A percentile compares a stretch with the other conserved stretches of the same genome.
Conservation (phyloP, 2,329 filamentous ascomycete species). For the Aspergillus sclerotialis region DNA sequence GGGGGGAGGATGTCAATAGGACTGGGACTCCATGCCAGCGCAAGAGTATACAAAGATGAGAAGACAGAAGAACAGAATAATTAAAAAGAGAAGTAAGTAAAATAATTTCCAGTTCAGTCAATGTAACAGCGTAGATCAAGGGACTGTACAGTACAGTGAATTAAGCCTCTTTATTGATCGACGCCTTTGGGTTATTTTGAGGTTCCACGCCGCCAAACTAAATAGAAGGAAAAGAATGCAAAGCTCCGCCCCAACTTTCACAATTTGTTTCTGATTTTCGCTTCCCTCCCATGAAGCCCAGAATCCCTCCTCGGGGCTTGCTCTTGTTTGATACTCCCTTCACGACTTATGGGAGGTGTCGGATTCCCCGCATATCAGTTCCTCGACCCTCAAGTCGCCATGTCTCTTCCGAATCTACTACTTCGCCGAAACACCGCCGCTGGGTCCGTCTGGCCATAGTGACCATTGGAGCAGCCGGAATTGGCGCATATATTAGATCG, state of each 20-base stretch:
- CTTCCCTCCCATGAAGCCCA: slow-evolving; percentile 13
- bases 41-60: slow-evolving; percentile 1
- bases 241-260: not conserved
- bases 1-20: no score
- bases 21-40: slow-evolving; percentile 2
- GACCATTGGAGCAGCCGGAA: slow-evolving; percentile 27
- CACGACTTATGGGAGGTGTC: slow-evolving; percentile 9
- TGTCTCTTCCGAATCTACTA: slow-evolving; percentile 16
- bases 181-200: slow-evolving; percentile 3
- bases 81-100: no score
- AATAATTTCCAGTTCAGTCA: not conserved
- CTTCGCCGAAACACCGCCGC: slow-evolving; percentile 16
- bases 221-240: no score
- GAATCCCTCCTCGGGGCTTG: slow-evolving; percentile 7
- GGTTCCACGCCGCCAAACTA: no score
- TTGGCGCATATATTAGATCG: slow-evolving; percentile 30
- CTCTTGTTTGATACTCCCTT: slow-evolving; percentile 11
- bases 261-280: not conserved
- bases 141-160: no score
- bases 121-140: slow-evolving; percentile 1
- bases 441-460: slow-evolving; percentile 30
- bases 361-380: slow-evolving; percentile 6
- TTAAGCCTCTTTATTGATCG: no score
- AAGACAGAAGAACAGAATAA: not conserved
- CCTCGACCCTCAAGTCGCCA: slow-evolving; percentile 13